Evolutionary conservation across 176 grass and related monocot species (phyloP).

Genomic region (Triticum turgidum): DNA sequence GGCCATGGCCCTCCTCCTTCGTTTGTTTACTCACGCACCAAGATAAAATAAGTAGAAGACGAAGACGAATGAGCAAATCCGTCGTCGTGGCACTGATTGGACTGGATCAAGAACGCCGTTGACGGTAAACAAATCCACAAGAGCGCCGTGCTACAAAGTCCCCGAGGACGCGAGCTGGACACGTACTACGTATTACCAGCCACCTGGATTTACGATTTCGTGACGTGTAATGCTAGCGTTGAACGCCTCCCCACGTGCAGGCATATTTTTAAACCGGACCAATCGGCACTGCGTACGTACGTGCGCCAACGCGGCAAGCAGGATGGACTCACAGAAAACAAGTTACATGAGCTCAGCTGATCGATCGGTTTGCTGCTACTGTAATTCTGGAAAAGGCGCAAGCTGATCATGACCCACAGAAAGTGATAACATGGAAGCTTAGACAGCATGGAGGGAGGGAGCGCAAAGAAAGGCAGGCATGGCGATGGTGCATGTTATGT

Average conservation of each 20-base stretch:
- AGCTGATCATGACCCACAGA: not conserved
- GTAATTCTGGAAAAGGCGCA: not conserved
- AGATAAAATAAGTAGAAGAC: not conserved
- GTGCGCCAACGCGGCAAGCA: not conserved
- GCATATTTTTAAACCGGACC: not conserved
- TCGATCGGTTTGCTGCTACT: not conserved
- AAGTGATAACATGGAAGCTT: not conserved
- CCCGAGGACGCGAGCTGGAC: not conserved
- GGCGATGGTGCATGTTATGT: not conserved
- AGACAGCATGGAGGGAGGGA: not conserved
- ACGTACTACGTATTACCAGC: not conserved
- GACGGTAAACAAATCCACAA: constrained; percentile 5
- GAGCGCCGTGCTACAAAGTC: not conserved
- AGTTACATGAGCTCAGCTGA: not conserved
- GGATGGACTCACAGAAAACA: not conserved
- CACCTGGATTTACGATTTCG: not conserved
- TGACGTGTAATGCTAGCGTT: not conserved
- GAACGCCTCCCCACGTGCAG: too few species aligned
- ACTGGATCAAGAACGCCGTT: not conserved
- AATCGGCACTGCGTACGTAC: not conserved
- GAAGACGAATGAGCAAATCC: not conserved
- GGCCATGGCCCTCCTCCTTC: not conserved
- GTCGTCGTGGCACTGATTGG: not conserved
- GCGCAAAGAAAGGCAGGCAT: not conserved
- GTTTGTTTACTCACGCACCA: not conserved